Evolutionary conservation across 140 eudicot species (phyloP), one percentile per base, ranked within the genome.

Genomic region (Ambrosia hybrid): DNA sequence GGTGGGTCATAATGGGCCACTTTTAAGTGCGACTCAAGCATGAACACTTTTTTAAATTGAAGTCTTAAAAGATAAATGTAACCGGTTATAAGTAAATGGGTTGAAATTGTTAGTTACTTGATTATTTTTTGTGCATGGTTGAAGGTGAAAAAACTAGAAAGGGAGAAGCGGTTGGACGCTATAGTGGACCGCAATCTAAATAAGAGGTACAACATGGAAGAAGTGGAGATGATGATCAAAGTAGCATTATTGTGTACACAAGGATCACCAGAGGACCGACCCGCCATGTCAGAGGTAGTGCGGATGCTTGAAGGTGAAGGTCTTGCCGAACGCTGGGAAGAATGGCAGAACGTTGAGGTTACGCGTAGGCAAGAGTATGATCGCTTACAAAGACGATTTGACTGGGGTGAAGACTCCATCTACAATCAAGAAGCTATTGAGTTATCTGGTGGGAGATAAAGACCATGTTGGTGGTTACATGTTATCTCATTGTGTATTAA

Each of bases 251-350:
- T 94, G 3, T 94, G 99, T 62, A 90, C 99, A 11, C 99, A 94
- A 77, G 76, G 82, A 51, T 86, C 96, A 12, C 95, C 99, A 0
- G 99, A 91, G 76, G 95, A 94, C 52, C 90, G 99, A 0, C 99
- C 99, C 9, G 85, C 89, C 41, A 90, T 94, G 99, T 94, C 97
- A 9, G 99, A 90, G 73, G 99, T 94, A 16, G 97, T 94, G 5
- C 62, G 97, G 33, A 94, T 94, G 99, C 78, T 94, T 39, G 99
- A 94, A 83, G 99, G 97, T 16, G 99, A 94, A 77, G 99, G 99
- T 36, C 88, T 94, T 6, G 97, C 97, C 5, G 97, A 90, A 87
- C 85, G 97, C 57, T 94, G 99, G 99, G 97, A 94, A 76, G 94
- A 85, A 75, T 94, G 99, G 99, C 90, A 88, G 71, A 82, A 86